A percentile compares a stretch with the other conserved stretches of the same genome.
Evolutionary conservation across 78 protist genomes (phyloP).

Genomic region (Chrysochromulina parva): DNA sequence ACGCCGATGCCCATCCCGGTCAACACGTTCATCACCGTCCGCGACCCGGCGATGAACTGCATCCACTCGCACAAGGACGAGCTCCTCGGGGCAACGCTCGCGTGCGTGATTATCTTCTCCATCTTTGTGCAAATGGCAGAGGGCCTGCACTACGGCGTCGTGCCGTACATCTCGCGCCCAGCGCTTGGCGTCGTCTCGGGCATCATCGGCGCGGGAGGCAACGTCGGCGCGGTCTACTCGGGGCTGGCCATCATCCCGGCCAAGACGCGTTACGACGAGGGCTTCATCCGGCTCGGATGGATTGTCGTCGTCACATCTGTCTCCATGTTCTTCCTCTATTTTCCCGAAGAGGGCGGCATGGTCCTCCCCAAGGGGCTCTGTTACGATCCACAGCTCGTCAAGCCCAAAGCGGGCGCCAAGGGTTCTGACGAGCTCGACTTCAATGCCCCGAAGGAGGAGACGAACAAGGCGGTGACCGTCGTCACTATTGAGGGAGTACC

Average conservation of each 20-base stretch:
- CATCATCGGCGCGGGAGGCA: slow-evolving; percentile 30
- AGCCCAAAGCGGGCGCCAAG: not conserved
- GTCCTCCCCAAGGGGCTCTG: not conserved
- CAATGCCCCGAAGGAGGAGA: too few relatives aligned
- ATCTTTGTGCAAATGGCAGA: slow-evolving; percentile 28
- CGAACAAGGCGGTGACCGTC: too few relatives aligned
- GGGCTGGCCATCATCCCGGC: not conserved
- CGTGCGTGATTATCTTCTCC: not conserved
- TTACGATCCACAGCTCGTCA: not conserved
- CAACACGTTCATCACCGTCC: not conserved
- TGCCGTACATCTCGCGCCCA: not conserved
- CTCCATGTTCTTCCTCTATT: not conserved
- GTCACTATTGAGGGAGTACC: too few relatives aligned
- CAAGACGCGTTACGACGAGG: not conserved
- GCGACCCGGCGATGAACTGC: not conserved
- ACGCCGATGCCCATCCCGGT: too few relatives aligned
- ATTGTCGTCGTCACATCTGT: not conserved
- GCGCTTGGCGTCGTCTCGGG: not conserved
- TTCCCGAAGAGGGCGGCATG: not conserved
- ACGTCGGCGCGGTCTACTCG: not conserved
- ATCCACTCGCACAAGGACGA: not conserved
- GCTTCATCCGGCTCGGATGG: not conserved
- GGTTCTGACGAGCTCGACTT: not conserved
- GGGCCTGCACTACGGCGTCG: slow-evolving; percentile 9
- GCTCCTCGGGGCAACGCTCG: not conserved